Percentiles rank a stretch among this genome's conserved stretches.
Conservation (phyloP, 306 rosid genomes). For the Inga leiocalycina region DNA sequence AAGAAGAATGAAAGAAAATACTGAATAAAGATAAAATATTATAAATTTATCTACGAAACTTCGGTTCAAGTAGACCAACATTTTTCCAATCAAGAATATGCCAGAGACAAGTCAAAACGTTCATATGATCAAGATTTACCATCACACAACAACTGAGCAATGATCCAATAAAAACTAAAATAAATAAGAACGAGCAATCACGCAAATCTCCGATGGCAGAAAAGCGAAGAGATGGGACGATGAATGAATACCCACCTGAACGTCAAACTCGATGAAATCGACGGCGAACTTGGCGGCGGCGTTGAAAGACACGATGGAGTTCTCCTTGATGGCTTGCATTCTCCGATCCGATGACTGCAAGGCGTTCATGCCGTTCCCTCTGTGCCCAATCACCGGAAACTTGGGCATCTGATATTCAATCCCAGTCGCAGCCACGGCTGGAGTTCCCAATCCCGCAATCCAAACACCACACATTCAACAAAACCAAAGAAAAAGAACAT, state of each 20-base stretch:
- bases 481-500: not conserved
- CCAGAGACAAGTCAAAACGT: not conserved
- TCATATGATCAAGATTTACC: not conserved
- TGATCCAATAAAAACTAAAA: not conserved
- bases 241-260: conserved; percentile 53
- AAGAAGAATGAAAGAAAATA: not conserved
- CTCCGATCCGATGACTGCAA: conserved; percentile 63
- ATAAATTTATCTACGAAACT: not conserved
- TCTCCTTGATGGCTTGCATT: conserved; percentile 70
- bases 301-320: conserved; percentile 70
- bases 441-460: not conserved
- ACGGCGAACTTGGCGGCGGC: conserved; percentile 57
- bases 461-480: not conserved
- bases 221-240: not conserved
- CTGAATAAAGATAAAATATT: not conserved
- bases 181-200: not conserved
- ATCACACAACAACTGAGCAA: not conserved
- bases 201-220: not conserved
- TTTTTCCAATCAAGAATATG: not conserved
- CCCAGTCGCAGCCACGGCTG: conserved; percentile 29
- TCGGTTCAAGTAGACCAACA: not conserved
- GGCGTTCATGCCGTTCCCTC: conserved; percentile 82
- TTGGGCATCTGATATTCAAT: conserved; percentile 37
- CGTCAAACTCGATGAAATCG: conserved; percentile 78
- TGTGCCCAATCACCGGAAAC: conserved; percentile 74